Evolutionary conservation across 2,329 filamentous ascomycete genomes (phyloP), one percentile per base, ranked within the genome.

Genomic region (Xylaria arbuscula): DNA sequence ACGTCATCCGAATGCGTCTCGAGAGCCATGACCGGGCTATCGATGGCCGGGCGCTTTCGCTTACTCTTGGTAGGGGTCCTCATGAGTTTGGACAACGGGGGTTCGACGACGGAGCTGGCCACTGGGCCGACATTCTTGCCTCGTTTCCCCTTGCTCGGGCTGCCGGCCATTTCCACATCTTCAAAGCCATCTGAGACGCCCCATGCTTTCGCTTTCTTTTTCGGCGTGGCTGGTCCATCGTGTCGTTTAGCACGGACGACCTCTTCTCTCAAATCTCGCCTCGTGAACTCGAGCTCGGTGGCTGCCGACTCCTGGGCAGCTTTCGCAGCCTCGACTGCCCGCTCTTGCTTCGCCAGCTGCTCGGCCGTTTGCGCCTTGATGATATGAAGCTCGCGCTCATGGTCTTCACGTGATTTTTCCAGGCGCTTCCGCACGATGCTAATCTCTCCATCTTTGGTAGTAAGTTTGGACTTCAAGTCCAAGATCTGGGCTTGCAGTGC

Each of bases 131-230:
- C 77, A 62, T 82, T 81, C 69, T 78, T 83, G 72, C 72, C 80
- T 60, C 82, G 79, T 60, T 83, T 81, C 0, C 81, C 82, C 72
- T 87, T 88, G 74, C 80, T 85, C 0, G 87, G 87, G 64, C 87
- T 89, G 5, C 79, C 76, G 8, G 83, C 81, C 63, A 88, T 82
- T 69, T 89, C 87, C 70, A 88, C 82, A 68, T 93, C 89, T 68
- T 94, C 92, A 74, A 96, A 96, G 0, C 93, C 93, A 79, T 96
- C 93, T 1, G 91, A 86, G 58, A 92, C 82, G 1, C 86, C 83
- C 80, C 87, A 87, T 0, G 82, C 80, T 76, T 86, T 89, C 34
- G 84, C 84, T 36, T 84, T 85, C 77, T 88, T 90, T 75, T 85
- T 92, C 2, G 90, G 90, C 0, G 91, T 93, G 3, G 74, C 73